phyloP scores from a whole-genome alignment of 331 rosid genomes.

The Quercus phellos region DNA sequence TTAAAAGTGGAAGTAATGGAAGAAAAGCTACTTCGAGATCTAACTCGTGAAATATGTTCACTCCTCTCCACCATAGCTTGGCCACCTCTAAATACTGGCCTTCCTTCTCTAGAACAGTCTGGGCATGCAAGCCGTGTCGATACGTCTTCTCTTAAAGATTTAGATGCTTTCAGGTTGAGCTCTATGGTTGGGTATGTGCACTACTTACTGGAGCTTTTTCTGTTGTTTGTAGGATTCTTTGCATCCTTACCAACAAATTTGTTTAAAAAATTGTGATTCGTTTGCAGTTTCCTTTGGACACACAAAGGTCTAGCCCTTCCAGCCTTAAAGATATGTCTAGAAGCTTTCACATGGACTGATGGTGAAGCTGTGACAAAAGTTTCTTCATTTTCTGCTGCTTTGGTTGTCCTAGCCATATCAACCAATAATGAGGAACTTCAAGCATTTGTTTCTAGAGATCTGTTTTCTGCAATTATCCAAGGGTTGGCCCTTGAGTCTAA shows the following conservation, averaged over 20 bases:
- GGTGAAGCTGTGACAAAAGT: constrained; percentile 82
- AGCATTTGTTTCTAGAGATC: constrained; percentile 76
- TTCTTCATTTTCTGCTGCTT: constrained; percentile 60
- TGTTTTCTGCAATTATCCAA: constrained; percentile 74
- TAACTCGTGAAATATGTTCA: constrained; percentile 82
- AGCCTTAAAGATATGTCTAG: constrained; percentile 60
- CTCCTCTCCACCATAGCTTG: constrained; percentile 73
- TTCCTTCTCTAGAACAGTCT: constrained; percentile 75
- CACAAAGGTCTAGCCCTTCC: constrained; percentile 74
- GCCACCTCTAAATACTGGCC: constrained; percentile 61
- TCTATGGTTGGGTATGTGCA: constrained; percentile 88
- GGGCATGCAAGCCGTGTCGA: constrained; percentile 70
- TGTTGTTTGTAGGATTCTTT: constrained; percentile 15
- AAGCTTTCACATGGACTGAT: constrained; percentile 83
- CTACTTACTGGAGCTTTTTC: constrained; percentile 18
- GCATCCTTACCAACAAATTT: background rate
- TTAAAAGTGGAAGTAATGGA: constrained; percentile 91
- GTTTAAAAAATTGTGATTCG: constrained; percentile 3
- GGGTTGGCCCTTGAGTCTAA: constrained; percentile 91
- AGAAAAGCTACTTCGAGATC: constrained; percentile 82
- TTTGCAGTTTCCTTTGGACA: constrained; percentile 76
- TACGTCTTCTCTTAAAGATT: constrained; percentile 58
- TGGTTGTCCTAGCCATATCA: constrained; percentile 53
- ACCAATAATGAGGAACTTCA: constrained; percentile 59
- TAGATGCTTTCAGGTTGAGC: constrained; percentile 58